Conservation (phyloP, 768 basidiomycete species). For the Cytidiella melzeri region DNA sequence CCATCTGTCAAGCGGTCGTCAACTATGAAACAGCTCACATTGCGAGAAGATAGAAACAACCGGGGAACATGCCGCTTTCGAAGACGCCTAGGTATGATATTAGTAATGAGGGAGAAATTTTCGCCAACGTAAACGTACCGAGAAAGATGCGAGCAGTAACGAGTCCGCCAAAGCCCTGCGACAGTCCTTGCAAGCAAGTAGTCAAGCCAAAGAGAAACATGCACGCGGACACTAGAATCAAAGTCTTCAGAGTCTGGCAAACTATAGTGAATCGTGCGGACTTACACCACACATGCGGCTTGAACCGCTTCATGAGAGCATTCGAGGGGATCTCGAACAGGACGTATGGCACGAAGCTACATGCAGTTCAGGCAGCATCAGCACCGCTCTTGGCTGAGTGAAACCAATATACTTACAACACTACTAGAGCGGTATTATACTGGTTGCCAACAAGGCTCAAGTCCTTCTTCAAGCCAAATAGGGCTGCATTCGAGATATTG, state of each 20-base stretch:
- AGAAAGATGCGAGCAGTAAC: conserved; percentile 34
- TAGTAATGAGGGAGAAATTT: neutral
- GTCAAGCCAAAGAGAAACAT: conserved; percentile 34
- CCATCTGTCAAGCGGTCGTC: neutral
- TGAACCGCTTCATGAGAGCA: conserved; percentile 27
- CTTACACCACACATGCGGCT: conserved; percentile 30
- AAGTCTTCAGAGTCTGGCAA: neutral
- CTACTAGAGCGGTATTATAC: conserved; percentile 27
- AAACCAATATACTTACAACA: conserved; percentile 22
- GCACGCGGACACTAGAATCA: conserved; percentile 25
- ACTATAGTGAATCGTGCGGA: neutral
- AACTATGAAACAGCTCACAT: conserved; percentile 12
- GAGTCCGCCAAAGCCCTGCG: conserved; percentile 29
- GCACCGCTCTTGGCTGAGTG: neutral
- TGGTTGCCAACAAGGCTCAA: conserved; percentile 21
- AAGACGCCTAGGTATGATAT: conserved; percentile 15
- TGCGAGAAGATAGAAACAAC: conserved; percentile 28
- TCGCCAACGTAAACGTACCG: conserved; percentile 14
- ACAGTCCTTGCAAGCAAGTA: conserved; percentile 27
- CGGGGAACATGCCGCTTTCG: conserved; percentile 27
- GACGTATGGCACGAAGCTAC: conserved; percentile 28
- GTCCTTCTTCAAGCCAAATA: conserved; percentile 26
- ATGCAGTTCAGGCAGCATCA: neutral
- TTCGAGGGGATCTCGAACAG: conserved; percentile 33
- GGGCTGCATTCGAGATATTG: conserved; percentile 27